Evolutionary conservation across 768 basidiomycete genomes (phyloP), one percentile per base, ranked within the genome.

Genomic region (Holtermannia corniformis): DNA sequence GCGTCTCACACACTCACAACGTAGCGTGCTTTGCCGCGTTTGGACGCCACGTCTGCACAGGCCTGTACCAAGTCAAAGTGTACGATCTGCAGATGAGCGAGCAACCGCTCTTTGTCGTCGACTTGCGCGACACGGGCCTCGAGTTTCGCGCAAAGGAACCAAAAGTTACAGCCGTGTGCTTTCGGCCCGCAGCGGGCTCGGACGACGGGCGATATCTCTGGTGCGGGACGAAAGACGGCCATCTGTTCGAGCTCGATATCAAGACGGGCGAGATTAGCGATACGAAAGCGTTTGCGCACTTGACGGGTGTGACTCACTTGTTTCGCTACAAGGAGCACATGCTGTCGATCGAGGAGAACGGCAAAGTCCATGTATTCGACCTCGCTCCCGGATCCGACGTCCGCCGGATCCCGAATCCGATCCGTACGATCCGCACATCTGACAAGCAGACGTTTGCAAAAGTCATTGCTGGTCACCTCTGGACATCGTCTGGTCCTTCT

Each of bases 141-240:
- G 75, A 77, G 16, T 69, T 70, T 56, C 71, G 73, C 41, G 63
- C 78, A 46, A 87, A 85, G 64, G 84, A 88, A 42, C 71, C 79
- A 3, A 82, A 81, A 60, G 77, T 92, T 32, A 83, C 83, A 1
- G 81, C 83, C 20, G 77, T 93, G 72, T 88, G 85, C 70, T 87
- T 91, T 67, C 77, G 84, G 14, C 78, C 84, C 0, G 76, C 78
- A 1, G 61, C 58, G 1, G 60, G 68, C 10, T 60, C 72, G n/a
- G 72, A 58, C 0, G 75, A 78, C 16, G 87, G 85, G 2, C 76
- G 76, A 25, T 77, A 80, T 50, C 61, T 90, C 1, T 96, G 92
- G 92, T 73, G 84, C 11, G 93, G 92, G 3, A 88, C 88, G 24
- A 90, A 86, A 73, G 89, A 93, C 22, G 93, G 93, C 0, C 82